phyloP scores from a whole-genome alignment of 495 filamentous ascomycete genomes.

The Xylaria nigripes region DNA sequence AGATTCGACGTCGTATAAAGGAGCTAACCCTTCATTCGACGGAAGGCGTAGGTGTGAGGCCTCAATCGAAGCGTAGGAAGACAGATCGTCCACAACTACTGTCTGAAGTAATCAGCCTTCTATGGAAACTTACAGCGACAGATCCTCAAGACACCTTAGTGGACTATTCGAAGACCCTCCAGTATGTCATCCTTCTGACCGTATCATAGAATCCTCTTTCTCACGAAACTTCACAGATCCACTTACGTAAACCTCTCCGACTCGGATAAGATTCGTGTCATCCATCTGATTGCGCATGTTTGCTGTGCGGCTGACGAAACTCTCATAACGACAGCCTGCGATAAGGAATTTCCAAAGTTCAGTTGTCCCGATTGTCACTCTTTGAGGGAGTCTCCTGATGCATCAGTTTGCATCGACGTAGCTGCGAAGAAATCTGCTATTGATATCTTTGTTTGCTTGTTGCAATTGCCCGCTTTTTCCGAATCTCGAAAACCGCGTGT shows the following conservation, averaged over 20 bases:
- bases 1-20: conserved; percentile 21
- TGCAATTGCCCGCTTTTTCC: conserved; percentile 49
- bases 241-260: conserved; percentile 22
- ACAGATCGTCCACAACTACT: conserved; percentile 9
- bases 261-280: conserved; percentile 23
- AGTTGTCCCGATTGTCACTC: conserved; percentile 15
- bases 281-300: conserved; percentile 29
- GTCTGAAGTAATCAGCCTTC: conserved; percentile 10
- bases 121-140: conserved; percentile 18
- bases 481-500: conserved; percentile 56
- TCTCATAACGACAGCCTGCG: conserved; percentile 10
- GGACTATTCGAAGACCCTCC: conserved; percentile 14
- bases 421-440: conserved; percentile 29
- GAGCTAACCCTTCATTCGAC: conserved; percentile 11
- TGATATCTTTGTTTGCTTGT: conserved; percentile 47
- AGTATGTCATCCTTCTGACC: conserved; percentile 20
- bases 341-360: neutral
- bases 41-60: conserved; percentile 13
- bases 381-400: neutral
- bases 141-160: conserved; percentile 11
- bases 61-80: conserved; percentile 29
- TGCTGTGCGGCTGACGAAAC: conserved; percentile 32
- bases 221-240: conserved; percentile 18
- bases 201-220: neutral
- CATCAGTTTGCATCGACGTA: neutral